These are phyloP conservation scores for Tetrahymena thermophila DNA, from an alignment of 73 alveolate genomes.

Conservation along the genomic window DNA sequence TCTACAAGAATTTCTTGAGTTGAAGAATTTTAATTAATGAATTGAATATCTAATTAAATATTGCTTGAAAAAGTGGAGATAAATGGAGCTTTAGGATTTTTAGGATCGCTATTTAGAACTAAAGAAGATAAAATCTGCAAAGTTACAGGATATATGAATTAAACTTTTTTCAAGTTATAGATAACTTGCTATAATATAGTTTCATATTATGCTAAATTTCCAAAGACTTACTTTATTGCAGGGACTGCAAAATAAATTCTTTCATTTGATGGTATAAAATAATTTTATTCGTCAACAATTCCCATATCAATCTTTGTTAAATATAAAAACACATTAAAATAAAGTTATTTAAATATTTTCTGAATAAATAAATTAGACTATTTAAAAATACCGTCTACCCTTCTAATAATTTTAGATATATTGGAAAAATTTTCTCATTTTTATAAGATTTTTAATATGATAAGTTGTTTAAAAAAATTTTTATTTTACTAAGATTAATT, in stretches of 20 bases:
- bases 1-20: background rate
- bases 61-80: background rate
- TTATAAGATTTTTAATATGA: too few species aligned
- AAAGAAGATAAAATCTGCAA: background rate
- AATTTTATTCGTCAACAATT: background rate
- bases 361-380: too few species aligned
- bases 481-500: too few species aligned
- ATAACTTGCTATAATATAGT: background rate
- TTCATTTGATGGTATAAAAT: background rate
- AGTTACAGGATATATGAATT: background rate
- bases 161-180: background rate
- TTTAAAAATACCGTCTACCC: too few species aligned
- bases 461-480: too few species aligned
- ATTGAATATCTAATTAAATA: background rate
- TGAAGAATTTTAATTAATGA: background rate
- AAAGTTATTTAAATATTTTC: too few species aligned
- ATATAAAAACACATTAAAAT: background rate
- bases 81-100: background rate
- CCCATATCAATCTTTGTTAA: background rate
- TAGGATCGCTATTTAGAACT: background rate
- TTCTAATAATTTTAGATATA: too few species aligned
- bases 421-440: too few species aligned
- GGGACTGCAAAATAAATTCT: background rate
- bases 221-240: background rate
- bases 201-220: background rate